Percentiles rank a stretch among this genome's conserved stretches.
phyloP scores from a whole-genome alignment of 257 asterid species.

The Ophiorrhiza pumila region DNA sequence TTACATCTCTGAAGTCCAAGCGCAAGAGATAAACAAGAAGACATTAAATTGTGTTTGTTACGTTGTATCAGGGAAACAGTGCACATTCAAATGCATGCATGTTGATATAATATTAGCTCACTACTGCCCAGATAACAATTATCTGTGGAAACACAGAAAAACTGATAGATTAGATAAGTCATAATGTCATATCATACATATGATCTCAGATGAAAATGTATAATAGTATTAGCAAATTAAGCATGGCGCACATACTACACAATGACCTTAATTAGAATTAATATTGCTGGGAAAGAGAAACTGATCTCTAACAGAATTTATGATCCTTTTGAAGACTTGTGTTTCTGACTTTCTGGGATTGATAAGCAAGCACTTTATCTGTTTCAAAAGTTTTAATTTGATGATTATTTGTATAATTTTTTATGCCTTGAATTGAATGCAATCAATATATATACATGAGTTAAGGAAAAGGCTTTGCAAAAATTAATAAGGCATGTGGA shows the following conservation, averaged over 20 bases:
- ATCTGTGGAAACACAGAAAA: constrained; percentile 12
- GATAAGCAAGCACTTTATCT: background rate
- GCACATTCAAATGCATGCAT: background rate
- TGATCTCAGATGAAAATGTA: constrained; percentile 21
- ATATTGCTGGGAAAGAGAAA: constrained; percentile 24
- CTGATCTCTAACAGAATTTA: constrained; percentile 34
- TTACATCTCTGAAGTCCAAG: constrained; percentile 84
- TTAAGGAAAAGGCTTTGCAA: too few species aligned
- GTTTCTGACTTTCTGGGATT: constrained; percentile 11
- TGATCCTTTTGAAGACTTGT: constrained; percentile 8
- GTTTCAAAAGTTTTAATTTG: background rate
- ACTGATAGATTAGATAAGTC: constrained; percentile 19
- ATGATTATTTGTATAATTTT: too few species aligned
- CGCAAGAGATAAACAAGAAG: constrained; percentile 61
- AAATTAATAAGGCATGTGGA: too few species aligned
- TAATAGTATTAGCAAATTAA: constrained; percentile 12
- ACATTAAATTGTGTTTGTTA: background rate
- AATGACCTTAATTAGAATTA: constrained; percentile 19
- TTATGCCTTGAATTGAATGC: too few species aligned
- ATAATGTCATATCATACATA: too few species aligned
- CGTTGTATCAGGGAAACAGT: background rate
- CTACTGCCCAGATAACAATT: background rate
- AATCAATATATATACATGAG: too few species aligned
- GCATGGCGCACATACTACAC: constrained; percentile 23
- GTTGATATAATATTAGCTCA: constrained; percentile 6